phyloP scores from a whole-genome alignment of 2,329 filamentous ascomycete genomes.

The Apiospora marii region DNA sequence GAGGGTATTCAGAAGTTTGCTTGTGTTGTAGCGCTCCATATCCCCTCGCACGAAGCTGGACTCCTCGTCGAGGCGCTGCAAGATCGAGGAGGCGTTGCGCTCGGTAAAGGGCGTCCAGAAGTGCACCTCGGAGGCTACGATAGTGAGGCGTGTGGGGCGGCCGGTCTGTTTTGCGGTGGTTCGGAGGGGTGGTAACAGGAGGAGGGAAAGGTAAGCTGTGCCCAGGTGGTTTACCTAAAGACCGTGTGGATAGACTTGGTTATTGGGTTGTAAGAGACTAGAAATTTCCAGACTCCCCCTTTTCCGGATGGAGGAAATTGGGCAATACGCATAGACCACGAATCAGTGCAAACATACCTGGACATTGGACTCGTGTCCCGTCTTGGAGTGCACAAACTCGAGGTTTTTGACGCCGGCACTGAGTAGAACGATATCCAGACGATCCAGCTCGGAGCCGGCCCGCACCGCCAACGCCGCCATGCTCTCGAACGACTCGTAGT shows the following conservation, averaged over 20 bases:
- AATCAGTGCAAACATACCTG: slow-evolving; percentile 21
- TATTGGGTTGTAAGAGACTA: no score
- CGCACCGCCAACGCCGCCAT: slow-evolving; percentile 30
- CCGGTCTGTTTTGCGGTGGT: slow-evolving; percentile 26
- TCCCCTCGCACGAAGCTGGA: slow-evolving; percentile 29
- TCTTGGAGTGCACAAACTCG: slow-evolving; percentile 29
- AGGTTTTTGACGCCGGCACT: slow-evolving; percentile 33
- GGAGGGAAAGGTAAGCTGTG: slow-evolving; percentile 33
- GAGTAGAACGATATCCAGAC: slow-evolving; percentile 32
- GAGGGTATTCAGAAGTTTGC: slow-evolving; percentile 32
- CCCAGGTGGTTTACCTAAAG: slow-evolving; percentile 31
- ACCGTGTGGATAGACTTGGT: no score
- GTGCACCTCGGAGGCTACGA: slow-evolving; percentile 32
- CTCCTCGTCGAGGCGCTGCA: slow-evolving; percentile 31
- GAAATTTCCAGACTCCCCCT: no score
- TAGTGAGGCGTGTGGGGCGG: slow-evolving; percentile 30
- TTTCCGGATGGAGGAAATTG: no score
- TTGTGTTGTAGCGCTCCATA: slow-evolving; percentile 29
- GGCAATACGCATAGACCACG: no score
- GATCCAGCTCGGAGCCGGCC: slow-evolving; percentile 27
- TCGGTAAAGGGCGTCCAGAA: slow-evolving; percentile 28
- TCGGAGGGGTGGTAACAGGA: slow-evolving; percentile 29
- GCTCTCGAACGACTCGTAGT: slow-evolving; percentile 32
- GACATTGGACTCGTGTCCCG: slow-evolving; percentile 32
- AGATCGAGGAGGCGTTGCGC: slow-evolving; percentile 27